Conservation (phyloP, 148 eudicot genomes). For the Bassia scoparia region DNA sequence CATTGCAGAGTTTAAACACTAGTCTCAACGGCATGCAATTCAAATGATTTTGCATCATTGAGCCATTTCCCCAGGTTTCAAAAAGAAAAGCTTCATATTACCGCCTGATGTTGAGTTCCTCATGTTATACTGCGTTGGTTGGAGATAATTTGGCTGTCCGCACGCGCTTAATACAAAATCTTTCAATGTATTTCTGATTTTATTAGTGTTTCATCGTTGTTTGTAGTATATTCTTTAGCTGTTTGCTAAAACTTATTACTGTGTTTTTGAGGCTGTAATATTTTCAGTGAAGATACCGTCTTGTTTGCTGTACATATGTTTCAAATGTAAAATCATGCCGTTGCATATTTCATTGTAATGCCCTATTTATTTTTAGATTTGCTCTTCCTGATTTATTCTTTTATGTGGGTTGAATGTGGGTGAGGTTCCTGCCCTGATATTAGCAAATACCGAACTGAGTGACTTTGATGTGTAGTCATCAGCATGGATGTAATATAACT, state of each 20-base stretch:
- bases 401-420: not conserved
- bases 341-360: not conserved
- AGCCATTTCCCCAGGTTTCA: conserved; percentile 21
- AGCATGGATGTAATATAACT: not conserved
- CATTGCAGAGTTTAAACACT: conserved; percentile 65
- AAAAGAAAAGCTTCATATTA: not conserved
- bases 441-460: not conserved
- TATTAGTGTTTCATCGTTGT: not conserved
- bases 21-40: conserved; percentile 61
- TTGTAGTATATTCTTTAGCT: not conserved
- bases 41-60: conserved; percentile 45
- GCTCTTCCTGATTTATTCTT: not conserved
- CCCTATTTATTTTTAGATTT: not conserved
- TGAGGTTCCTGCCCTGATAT: not conserved
- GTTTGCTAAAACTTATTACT: not conserved
- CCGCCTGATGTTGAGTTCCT: not conserved
- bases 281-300: not conserved
- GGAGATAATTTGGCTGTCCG: not conserved
- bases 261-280: not conserved
- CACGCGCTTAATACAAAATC: not conserved
- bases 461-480: not conserved
- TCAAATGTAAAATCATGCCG: not conserved
- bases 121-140: not conserved
- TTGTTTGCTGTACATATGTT: not conserved
- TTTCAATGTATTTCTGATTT: conserved; percentile 13